phyloP scores from a whole-genome alignment of 352 stramenopile genomes.

The Phytophthora agathidicida region DNA sequence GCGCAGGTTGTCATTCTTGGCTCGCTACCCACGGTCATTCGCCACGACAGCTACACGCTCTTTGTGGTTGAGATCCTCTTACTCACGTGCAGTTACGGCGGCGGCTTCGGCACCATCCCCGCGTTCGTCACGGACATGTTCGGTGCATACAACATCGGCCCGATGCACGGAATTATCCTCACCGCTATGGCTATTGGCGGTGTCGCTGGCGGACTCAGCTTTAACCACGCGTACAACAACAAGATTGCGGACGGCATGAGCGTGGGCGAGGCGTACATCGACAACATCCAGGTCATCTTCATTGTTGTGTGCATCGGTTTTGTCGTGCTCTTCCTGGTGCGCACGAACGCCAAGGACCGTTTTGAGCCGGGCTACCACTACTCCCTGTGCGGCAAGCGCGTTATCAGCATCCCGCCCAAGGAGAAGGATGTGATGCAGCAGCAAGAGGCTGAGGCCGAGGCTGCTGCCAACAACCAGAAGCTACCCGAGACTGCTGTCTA shows the following conservation, averaged over 20 bases:
- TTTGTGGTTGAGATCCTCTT: slow-evolving; percentile 76
- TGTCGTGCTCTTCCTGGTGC: slow-evolving; percentile 64
- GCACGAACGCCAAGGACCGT: slow-evolving; percentile 69
- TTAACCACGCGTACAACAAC: slow-evolving; percentile 61
- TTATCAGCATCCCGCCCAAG: slow-evolving; percentile 70
- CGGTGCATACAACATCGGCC: slow-evolving; percentile 79
- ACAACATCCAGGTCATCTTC: slow-evolving; percentile 80
- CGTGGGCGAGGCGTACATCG: slow-evolving; percentile 65
- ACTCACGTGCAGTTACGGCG: slow-evolving; percentile 78
- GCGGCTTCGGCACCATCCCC: slow-evolving; percentile 75
- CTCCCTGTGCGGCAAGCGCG: slow-evolving; percentile 58
- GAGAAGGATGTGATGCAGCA: slow-evolving; percentile 35
- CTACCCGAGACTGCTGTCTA: slow-evolving; percentile 28
- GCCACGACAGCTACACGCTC: slow-evolving; percentile 55
- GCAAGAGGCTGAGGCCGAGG: slow-evolving; percentile 19
- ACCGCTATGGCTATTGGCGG: slow-evolving; percentile 78
- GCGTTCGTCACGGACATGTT: slow-evolving; percentile 87
- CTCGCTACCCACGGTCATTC: slow-evolving; percentile 62
- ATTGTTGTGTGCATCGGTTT: slow-evolving; percentile 66
- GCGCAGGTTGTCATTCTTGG: slow-evolving; percentile 73
- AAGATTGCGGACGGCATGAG: slow-evolving; percentile 47
- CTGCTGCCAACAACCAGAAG: slow-evolving; percentile 22
- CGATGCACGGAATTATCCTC: slow-evolving; percentile 57
- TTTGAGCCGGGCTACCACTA: slow-evolving; percentile 77
- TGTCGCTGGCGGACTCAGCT: slow-evolving; percentile 74